Percentiles rank a stretch among this genome's conserved stretches.
These are phyloP conservation scores for Lachancea sp. DNA, from an alignment of 805 yeast genomes.

Conservation along the genomic window DNA sequence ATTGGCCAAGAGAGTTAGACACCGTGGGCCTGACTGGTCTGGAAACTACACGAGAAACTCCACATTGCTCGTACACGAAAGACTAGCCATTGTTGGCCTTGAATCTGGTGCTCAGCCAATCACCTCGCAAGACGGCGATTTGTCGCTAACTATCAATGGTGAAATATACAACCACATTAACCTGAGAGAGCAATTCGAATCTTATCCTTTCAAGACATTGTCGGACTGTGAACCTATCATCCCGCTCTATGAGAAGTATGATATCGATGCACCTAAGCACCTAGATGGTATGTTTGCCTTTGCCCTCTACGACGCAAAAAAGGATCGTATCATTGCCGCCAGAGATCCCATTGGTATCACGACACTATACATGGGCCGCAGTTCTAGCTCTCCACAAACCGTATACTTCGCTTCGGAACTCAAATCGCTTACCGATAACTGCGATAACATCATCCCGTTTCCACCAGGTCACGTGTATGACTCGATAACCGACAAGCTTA, in stretches of 20 bases:
- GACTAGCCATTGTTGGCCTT: conserved; percentile 94
- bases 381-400: conserved; percentile 58
- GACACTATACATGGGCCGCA: conserved; percentile 90
- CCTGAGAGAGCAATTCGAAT: conserved; percentile 66
- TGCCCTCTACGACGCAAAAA: conserved; percentile 76
- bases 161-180: conserved; percentile 96
- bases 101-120: conserved; percentile 99
- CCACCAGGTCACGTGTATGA: conserved; percentile 99
- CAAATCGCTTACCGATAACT: conserved; percentile 88
- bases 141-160: conserved; percentile 85
- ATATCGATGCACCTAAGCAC: conserved; percentile 80
- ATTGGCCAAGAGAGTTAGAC: conserved; percentile 88
- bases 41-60: conserved; percentile 77
- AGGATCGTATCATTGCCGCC: conserved; percentile 90
- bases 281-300: conserved; percentile 98
- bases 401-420: conserved; percentile 90
- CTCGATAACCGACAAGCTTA: conserved; percentile 75
- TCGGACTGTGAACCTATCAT: conserved; percentile 97
- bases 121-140: conserved; percentile 66
- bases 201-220: conserved; percentile 74
- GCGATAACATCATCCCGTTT: conserved; percentile 89
- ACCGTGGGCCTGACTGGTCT: conserved; percentile 99
- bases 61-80: conserved; percentile 87
- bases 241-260: conserved; percentile 85
- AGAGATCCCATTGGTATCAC: conserved; percentile 98